Evolutionary conservation across 257 asterid species (phyloP), one percentile per base, ranked within the genome.

Genomic region (Scutellaria baicalensis): DNA sequence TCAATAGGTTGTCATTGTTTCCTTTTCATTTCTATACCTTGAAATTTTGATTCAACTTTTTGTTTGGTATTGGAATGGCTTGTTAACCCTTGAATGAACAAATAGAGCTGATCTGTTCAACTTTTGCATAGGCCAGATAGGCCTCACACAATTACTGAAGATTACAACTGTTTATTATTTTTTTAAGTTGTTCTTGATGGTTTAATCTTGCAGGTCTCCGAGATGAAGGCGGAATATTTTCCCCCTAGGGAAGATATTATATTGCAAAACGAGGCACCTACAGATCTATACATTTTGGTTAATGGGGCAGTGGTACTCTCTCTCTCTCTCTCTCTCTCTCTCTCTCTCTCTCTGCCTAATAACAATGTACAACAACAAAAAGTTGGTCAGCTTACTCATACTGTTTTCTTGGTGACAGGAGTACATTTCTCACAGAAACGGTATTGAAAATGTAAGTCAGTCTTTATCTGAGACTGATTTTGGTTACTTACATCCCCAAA

Each of bases 191-290:
- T 57, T 39, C 35, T 48, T 56, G 57, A 36, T 54, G 48, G n/a
- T 51, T 54, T 55, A 14, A 47, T 23, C 57, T 58, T 48, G 59
- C 66, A 84, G 93, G 96, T 86, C 17, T 71, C 91, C 5, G 91
- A 86, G 86, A 89, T 89, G 93, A 86, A 85, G 72, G 91, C 91
- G 0, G 93, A 89, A 77, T 89, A 82, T 76, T 89, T 86, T 69
- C 91, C 96, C 10, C 93, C 91, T 8, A 78, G 77, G 74, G 95
- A 89, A 79, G 93, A 86, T 73, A 83, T 89, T 44, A 84, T 89
- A 70, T 78, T 89, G 78, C 89, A 80, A 66, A 89, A 89, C 57
- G 96, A 89, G 80, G 91, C 96, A 33, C 96, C 96, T 0, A 81
- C 91, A 3, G 87, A 89, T 79, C 70, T 89, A 33, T 89, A 89